These are phyloP conservation scores for Gliomastix tumulicola DNA, from an alignment of 2,329 filamentous ascomycete genomes.

Conservation along the genomic window DNA sequence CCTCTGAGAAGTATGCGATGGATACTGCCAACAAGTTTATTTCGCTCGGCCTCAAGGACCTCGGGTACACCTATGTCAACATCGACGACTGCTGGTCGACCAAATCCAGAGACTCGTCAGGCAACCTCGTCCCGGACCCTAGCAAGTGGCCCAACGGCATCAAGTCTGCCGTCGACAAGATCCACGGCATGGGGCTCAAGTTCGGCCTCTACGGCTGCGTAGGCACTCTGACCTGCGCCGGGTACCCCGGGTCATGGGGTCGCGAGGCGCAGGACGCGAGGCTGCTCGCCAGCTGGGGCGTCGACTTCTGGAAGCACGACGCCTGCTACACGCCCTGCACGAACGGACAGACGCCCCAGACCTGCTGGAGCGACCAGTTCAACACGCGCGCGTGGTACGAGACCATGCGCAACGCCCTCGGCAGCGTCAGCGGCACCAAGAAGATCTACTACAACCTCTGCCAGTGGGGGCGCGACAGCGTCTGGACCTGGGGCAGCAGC, in stretches of 20 bases:
- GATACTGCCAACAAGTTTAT: conserved; percentile 8
- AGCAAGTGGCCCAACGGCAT: conserved; percentile 51
- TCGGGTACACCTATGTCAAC: conserved; percentile 49
- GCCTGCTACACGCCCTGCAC: conserved; percentile 7
- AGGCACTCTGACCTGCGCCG: conserved; percentile 22
- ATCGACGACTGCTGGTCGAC: conserved; percentile 56
- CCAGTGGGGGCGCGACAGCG: conserved; percentile 39
- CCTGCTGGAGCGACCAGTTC: conserved; percentile 4
- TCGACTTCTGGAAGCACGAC: conserved; percentile 11
- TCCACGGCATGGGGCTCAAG: conserved; percentile 51
- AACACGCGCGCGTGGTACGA: conserved; percentile 8
- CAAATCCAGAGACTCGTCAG: conserved; percentile 26
- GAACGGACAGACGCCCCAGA: no score
- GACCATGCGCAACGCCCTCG: conserved; percentile 39
- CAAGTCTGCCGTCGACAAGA: conserved; percentile 37
- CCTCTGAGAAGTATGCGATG: conserved; percentile 7
- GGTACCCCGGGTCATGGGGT: conserved; percentile 8
- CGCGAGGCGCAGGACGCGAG: conserved; percentile 7
- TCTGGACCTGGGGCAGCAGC: conserved; percentile 34
- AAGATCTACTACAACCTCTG: conserved; percentile 42
- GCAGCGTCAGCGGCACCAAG: conserved; percentile 18
- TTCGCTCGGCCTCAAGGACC: conserved; percentile 36
- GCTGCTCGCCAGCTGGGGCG: conserved; percentile 6
- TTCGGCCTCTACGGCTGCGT: conserved; percentile 55
- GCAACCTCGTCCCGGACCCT: conserved; percentile 36